Evolutionary conservation across 495 filamentous ascomycete genomes (phyloP), one percentile per base, ranked within the genome.

Genomic region (Aspergillus asperescens): DNA sequence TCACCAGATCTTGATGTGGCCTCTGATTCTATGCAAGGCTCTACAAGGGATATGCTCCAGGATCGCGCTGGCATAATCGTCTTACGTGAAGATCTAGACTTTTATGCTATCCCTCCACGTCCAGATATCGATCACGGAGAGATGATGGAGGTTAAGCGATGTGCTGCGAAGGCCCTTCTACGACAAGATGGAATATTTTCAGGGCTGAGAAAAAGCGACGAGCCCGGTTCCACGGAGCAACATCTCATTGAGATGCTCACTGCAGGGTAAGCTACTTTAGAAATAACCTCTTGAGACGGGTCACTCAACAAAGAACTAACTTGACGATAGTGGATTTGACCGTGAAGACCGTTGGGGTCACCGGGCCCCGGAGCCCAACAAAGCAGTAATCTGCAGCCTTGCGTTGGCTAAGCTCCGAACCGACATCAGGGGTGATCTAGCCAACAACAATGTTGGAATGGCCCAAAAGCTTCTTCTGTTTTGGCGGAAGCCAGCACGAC

Each of bases 211-310:
- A 89, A 90, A 67, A 96, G 94, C 62, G 93, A 97, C 56, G 93
- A 97, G 70, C 80, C 86, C 13, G 93, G 93, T 7, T 96, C 93
- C 20, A 99, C 93, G 0, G 93, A 99, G 67, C 94, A 96, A 66
- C 93, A 99, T 74, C 74, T 99, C 41, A 97, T 99, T 63, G 93
- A 99, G 74, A 99, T 99, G 93, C 69, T 99, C 74, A 99, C 93
- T 19, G 93, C 93, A 61, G 93, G 92, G 92, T 97, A 74, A 69
- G 82, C 71, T 50, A n/a, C 52, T 45, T n/a, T 24, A n/a, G 24
- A 27, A 42, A 0, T 7, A 9, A 15, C 8, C 22, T 34, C 15
- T 42, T 29, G 3, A 4, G 7, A 16, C 15, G 22, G 6, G n/a
- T 1, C 7, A 10, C 19, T 23, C 31, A 42, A 8, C 23, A 16